Base-by-base conservation (phyloP, 164 flowering plant genomes). In the Houttuynia cordata region DNA sequence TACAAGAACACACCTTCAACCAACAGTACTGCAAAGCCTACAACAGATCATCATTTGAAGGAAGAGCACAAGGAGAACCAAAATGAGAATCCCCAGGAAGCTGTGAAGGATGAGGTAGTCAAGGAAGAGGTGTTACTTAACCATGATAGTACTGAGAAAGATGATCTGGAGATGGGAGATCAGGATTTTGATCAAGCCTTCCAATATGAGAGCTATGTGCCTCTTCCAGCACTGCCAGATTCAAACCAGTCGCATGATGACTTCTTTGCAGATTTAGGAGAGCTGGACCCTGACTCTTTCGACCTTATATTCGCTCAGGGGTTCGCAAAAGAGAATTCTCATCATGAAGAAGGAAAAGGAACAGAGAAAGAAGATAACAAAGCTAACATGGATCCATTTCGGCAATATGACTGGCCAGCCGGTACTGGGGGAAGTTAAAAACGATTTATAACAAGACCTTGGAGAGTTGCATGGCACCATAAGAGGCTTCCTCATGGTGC, bases 191-290 rank as follows among this genome's bases (percentile, higher is more conserved):
- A 23, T 24, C 37, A 10, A n/a, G 25, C 21, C 14, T 23, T n/a
- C n/a, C n/a, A 6, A 3, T 3, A 45, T 45, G 13, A 45, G 3
- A 45, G 17, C 55, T 81, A 78, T 64, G 72, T 62, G 67, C 81
- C 87, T 1, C 20, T 53, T 24, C 49, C 67, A n/a, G n/a, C n/a
- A 45, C 52, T 75, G 69, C 70, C 76, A 0, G 84, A 70, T 19
- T 62, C 73, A 0, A 53, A 63, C 30, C 74, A 70, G 3, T 15
- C 73, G 3, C 49, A 45, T 13, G 82, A 83, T 13, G 88, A 84
- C 40, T 78, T 84, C 73, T 86, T 86, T 65, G 84, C 88, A 0
- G 88, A 81, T 25, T 68, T 88, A 63, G 90, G 71, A 40, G 92
- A 82, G 64, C 65, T 88, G 42, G 90, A 80, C 24, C 71, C 75